phyloP scores from a whole-genome alignment of 2,329 filamentous ascomycete species.

The Aureobasidium mangrovei region DNA sequence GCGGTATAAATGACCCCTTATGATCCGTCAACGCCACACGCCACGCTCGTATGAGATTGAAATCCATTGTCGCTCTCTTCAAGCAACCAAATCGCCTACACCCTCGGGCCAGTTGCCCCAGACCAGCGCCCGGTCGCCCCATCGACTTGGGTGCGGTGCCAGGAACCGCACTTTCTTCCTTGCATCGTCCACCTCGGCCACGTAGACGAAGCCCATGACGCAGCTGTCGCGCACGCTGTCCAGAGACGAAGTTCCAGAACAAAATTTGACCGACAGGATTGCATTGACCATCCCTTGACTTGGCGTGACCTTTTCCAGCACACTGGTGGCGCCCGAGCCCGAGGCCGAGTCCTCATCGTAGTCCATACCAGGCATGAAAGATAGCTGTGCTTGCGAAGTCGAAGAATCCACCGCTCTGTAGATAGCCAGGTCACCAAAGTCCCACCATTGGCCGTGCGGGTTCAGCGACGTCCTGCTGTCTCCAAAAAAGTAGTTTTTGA shows the following conservation, averaged over 20 bases:
- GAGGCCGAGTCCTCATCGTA: conserved; percentile 37
- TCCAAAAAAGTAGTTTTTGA: conserved; percentile 93
- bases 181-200: conserved; percentile 81
- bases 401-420: conserved; percentile 34
- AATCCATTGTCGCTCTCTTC: background rate
- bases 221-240: conserved; percentile 69
- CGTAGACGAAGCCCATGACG: conserved; percentile 87
- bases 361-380: conserved; percentile 33
- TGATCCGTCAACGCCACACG: background rate
- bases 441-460: conserved; percentile 77
- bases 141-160: conserved; percentile 70
- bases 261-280: conserved; percentile 73
- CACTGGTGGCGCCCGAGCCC: background rate
- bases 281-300: conserved; percentile 66
- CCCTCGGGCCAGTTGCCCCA: conserved; percentile 84
- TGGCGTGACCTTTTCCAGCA: conserved; percentile 47
- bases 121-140: conserved; percentile 71
- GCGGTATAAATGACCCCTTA: background rate
- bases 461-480: conserved; percentile 66
- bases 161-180: conserved; percentile 73
- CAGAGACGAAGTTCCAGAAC: conserved; percentile 55
- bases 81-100: conserved; percentile 65
- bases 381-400: conserved; percentile 18
- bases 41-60: background rate
- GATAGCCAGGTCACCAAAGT: conserved; percentile 64